Evolutionary conservation across 2,329 filamentous ascomycete genomes (phyloP), one percentile per base, ranked within the genome.

Genomic region (Pestalotiopsis sp.): DNA sequence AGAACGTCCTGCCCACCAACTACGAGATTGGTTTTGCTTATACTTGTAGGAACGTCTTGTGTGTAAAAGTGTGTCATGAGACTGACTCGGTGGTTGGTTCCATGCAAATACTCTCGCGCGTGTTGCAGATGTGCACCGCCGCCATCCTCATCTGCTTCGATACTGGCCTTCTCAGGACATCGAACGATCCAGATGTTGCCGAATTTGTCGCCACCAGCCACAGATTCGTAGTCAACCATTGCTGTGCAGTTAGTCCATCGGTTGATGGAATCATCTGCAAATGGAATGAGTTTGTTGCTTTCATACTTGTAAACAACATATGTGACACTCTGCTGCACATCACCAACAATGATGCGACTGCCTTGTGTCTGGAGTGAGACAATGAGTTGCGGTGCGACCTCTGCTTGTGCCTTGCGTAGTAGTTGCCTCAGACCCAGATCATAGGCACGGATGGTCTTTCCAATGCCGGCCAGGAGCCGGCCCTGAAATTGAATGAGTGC

Each of bases 141-240:
- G 61, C 94, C 94, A 70, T 97, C 94, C 79, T 98, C 96, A 75
- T 99, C 96, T 0, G 94, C 92, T 78, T 97, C 94, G 72, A 94
- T 91, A 49, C 94, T 97, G 7, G 92, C 91, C 79, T 97, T 96
- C 70, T 91, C 85, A 0, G 95, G 94, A 76, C 93, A 96, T 62
- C 96, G 92, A 38, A 99, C 86, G 59, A 99, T 89, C 91, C 94
- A 99, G 17, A 99, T 82, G 76, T 99, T 99, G 70, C 96, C 97
- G 73, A 99, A 99, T 78, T 98, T 98, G 83, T 99, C 96, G 45
- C 95, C 95, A 45, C 95, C 96, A 2, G 94, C 95, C 27, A 93
- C 90, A 1, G 96, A 97, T 79, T 99, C 96, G 80, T 99, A 99
- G 81, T 99, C 96, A 2, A 98, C 91, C 94, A 99, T 97, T 2